Percentiles rank a stretch among this genome's conserved stretches.
phyloP scores from a whole-genome alignment of 805 yeast genomes.

The Nakazawaea ernobii region DNA sequence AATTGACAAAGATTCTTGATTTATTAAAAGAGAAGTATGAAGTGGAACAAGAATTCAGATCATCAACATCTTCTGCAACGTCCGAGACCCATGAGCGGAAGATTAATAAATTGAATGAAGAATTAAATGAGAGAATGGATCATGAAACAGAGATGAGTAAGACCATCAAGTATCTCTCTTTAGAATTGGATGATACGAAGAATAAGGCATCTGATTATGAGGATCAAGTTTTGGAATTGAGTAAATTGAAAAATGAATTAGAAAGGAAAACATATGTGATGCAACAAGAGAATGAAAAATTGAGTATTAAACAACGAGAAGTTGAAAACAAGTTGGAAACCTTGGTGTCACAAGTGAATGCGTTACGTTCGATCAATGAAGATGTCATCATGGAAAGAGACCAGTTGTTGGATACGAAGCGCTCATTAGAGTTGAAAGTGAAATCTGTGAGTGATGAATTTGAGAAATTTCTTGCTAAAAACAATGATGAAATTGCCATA shows the following conservation, averaged over 20 bases:
- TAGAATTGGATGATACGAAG: constrained; percentile 52
- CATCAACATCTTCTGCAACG: constrained; percentile 24
- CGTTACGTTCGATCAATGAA: constrained; percentile 52
- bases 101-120: constrained; percentile 45
- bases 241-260: constrained; percentile 37
- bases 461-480: constrained; percentile 26
- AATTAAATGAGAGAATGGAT: constrained; percentile 49
- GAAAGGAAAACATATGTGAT: constrained; percentile 29
- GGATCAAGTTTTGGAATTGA: constrained; percentile 29
- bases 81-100: constrained; percentile 37
- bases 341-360: constrained; percentile 45
- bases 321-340: constrained; percentile 38
- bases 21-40: constrained; percentile 47
- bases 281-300: constrained; percentile 37
- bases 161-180: constrained; percentile 53
- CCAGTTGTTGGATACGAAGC: constrained; percentile 44
- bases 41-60: constrained; percentile 32
- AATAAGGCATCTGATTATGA: constrained; percentile 37
- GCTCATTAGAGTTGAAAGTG: constrained; percentile 38
- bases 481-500: neutral
- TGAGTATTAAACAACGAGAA: constrained; percentile 37
- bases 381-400: constrained; percentile 62
- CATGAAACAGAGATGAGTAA: constrained; percentile 63
- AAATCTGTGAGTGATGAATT: constrained; percentile 34
- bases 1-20: constrained; percentile 40